These are phyloP conservation scores for Ceratocystis cacaofunesta DNA, from an alignment of 2,329 filamentous ascomycete genomes.

Conservation along the genomic window DNA sequence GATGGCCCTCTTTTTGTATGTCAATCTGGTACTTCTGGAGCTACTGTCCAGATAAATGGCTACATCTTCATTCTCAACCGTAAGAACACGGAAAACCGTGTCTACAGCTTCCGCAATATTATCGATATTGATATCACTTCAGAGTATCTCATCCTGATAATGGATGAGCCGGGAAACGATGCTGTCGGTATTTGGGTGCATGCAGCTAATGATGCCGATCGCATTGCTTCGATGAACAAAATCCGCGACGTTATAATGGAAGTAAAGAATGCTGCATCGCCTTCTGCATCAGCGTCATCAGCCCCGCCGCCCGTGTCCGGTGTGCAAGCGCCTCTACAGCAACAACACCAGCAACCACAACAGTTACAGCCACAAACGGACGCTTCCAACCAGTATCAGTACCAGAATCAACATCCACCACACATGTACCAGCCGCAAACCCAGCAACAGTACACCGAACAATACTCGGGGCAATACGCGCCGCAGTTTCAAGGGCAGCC, in stretches of 20 bases:
- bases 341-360: constrained; percentile 2
- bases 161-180: constrained; percentile 26
- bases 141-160: constrained; percentile 38
- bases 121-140: constrained; percentile 48
- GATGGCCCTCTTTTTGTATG: constrained; percentile 76
- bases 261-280: constrained; percentile 17
- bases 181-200: constrained; percentile 43
- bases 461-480: background rate
- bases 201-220: constrained; percentile 32
- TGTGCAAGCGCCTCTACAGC: background rate
- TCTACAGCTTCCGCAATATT: constrained; percentile 47
- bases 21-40: background rate
- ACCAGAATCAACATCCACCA: background rate
- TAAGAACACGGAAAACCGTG: constrained; percentile 54
- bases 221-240: constrained; percentile 28
- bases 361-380: background rate
- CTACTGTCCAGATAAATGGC: constrained; percentile 7
- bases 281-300: background rate
- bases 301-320: background rate
- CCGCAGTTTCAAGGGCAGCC: background rate
- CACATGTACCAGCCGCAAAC: constrained; percentile 1
- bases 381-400: background rate
- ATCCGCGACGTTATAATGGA: constrained; percentile 31
- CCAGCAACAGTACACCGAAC: background rate
- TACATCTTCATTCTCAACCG: constrained; percentile 63